Evolutionary conservation across 2,329 filamentous ascomycete species (phyloP).

Genomic region (Hymenoscyphus albidus): DNA sequence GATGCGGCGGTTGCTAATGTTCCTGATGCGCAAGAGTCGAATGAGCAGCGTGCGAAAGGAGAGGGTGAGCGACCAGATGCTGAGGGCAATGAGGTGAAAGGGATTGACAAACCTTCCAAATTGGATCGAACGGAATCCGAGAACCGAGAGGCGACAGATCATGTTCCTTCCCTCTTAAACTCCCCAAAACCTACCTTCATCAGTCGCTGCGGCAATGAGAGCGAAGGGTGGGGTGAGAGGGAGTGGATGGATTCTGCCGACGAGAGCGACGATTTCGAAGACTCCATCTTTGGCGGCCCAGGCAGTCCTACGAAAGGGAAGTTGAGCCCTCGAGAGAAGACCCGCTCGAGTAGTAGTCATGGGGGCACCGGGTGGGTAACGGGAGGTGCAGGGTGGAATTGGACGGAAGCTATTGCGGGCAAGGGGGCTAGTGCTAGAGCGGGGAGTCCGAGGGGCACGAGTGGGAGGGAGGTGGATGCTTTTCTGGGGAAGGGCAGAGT

Average conservation of each 20-base stretch:
- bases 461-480: slow-evolving; percentile 23
- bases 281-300: slow-evolving; percentile 29
- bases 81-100: slow-evolving; percentile 64
- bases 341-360: no score
- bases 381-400: slow-evolving; percentile 43
- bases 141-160: slow-evolving; percentile 42
- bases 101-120: slow-evolving; percentile 5
- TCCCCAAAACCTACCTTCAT: slow-evolving; percentile 16
- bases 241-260: slow-evolving; percentile 57
- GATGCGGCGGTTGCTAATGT: slow-evolving; percentile 64
- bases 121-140: slow-evolving; percentile 44
- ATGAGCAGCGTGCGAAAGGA: slow-evolving; percentile 65
- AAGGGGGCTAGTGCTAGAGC: slow-evolving; percentile 29
- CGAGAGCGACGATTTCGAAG: slow-evolving; percentile 44
- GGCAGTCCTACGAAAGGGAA: slow-evolving; percentile 19
- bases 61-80: slow-evolving; percentile 52
- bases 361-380: slow-evolving; percentile 4
- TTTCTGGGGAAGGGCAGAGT: slow-evolving; percentile 21
- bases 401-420: slow-evolving; percentile 53
- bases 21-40: slow-evolving; percentile 63
- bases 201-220: slow-evolving; percentile 7
- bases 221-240: slow-evolving; percentile 55
- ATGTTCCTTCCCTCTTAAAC: slow-evolving; percentile 31
- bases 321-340: slow-evolving; percentile 25
- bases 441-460: slow-evolving; percentile 26